phyloP scores from a whole-genome alignment of 441 rosid genomes.

The Bocquillonia castaneifolia region DNA sequence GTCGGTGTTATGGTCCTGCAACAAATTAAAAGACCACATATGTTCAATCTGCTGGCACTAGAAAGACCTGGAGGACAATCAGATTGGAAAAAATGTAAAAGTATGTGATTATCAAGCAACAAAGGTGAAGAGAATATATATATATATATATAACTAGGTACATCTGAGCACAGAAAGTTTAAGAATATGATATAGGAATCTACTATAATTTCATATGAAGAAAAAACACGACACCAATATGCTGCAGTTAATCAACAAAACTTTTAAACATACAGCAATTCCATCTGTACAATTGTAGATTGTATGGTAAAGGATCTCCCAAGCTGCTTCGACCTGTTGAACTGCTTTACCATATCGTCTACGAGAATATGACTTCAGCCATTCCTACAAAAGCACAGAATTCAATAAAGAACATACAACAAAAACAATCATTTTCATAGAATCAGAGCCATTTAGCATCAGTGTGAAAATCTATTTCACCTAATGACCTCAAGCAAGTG shows the following conservation, averaged over 20 bases:
- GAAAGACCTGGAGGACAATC: not conserved
- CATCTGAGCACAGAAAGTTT: not conserved
- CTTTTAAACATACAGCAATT: conserved; percentile 53
- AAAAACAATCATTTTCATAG: not conserved
- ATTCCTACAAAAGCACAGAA: conserved; percentile 47
- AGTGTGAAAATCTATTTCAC: not conserved
- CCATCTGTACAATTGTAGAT: conserved; percentile 86
- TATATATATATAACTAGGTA: not conserved
- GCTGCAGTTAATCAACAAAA: conserved; percentile 13
- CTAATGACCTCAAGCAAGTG: conserved; percentile 4
- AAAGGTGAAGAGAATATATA: too few relatives aligned
- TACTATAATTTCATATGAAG: not conserved
- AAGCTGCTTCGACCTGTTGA: conserved; percentile 56
- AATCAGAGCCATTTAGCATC: not conserved
- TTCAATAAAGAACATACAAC: not conserved
- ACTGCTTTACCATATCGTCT: conserved; percentile 83
- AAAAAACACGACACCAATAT: conserved; percentile 1
- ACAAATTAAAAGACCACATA: conserved; percentile 17
- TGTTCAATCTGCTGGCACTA: not conserved
- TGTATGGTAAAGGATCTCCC: conserved; percentile 79
- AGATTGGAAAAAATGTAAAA: not conserved
- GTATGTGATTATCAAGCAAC: not conserved
- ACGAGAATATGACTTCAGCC: conserved; percentile 69
- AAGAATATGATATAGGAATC: not conserved
- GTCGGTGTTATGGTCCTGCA: conserved; percentile 92